These are phyloP conservation scores for Picea abies DNA, from an alignment of 83 land plant genomes.

Conservation along the genomic window DNA sequence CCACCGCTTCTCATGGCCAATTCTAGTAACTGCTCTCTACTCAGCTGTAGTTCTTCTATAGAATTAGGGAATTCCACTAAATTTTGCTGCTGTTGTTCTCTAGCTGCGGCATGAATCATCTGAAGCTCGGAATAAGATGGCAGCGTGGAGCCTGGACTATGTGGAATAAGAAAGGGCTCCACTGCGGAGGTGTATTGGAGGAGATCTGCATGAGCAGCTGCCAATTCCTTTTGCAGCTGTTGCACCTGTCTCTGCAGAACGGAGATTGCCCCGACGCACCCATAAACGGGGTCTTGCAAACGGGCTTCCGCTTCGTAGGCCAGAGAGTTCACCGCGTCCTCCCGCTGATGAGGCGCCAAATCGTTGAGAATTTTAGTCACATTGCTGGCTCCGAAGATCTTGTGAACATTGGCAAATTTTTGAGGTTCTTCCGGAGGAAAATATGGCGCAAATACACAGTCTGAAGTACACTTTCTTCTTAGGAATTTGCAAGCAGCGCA, in stretches of 20 bases:
- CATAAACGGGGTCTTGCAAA: conserved; percentile 36
- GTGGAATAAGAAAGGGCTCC: neutral
- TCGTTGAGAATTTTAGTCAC: conserved; percentile 58
- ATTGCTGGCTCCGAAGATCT: conserved; percentile 65
- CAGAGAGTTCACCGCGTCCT: conserved; percentile 57
- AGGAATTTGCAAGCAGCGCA: conserved; percentile 69
- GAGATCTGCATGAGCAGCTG: conserved; percentile 21
- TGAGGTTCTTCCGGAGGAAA: conserved; percentile 63
- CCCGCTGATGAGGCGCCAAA: conserved; percentile 45
- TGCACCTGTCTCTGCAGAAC: conserved; percentile 21
- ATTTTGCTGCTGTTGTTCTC: neutral
- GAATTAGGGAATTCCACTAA: neutral
- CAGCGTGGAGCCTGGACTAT: neutral
- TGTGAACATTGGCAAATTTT: conserved; percentile 60
- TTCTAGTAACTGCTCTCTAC: conserved; percentile 32
- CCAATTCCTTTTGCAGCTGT: conserved; percentile 23
- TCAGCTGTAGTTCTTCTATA: conserved; percentile 13
- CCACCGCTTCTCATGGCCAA: conserved; percentile 31
- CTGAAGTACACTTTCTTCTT: conserved; percentile 50
- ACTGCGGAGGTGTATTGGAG: conserved; percentile 3
- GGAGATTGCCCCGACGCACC: conserved; percentile 35
- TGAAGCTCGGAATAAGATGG: neutral
- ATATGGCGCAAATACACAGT: conserved; percentile 60
- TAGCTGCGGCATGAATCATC: neutral
- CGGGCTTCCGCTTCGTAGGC: conserved; percentile 67